Evolutionary conservation across 192 early-diverging fungal genomes (phyloP).

Genomic region (Coemansia sp.): DNA sequence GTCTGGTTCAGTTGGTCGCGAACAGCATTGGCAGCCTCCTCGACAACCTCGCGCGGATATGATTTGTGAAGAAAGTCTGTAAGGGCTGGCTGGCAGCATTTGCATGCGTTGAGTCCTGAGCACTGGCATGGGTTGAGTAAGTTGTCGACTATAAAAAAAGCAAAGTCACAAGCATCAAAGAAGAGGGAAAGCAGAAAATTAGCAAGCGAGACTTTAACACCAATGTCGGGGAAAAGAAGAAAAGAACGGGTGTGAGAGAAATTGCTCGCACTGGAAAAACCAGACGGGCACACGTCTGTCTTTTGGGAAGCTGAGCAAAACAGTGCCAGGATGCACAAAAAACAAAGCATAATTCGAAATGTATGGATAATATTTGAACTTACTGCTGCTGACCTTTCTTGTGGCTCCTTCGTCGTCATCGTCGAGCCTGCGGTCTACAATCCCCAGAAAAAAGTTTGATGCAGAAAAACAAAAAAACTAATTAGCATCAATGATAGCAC

Average conservation of each 20-base stretch:
- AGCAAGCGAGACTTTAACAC: neutral
- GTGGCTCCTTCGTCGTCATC: neutral
- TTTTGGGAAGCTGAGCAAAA: neutral
- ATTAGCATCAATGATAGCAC: neutral
- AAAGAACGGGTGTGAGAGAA: neutral
- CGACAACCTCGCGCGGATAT: constrained; percentile 37
- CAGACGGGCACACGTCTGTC: neutral
- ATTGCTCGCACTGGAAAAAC: too few relatives aligned
- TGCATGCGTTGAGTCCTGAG: constrained; percentile 33
- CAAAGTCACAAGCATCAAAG: neutral
- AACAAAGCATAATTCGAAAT: too few relatives aligned
- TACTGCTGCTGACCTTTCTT: constrained; percentile 16
- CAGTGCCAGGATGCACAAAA: too few relatives aligned
- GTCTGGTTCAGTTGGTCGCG: constrained; percentile 11
- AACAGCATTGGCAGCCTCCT: constrained; percentile 30
- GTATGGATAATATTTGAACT: neutral
- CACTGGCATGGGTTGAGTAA: constrained; percentile 56
- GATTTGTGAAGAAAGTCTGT: constrained; percentile 34
- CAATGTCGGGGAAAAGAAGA: too few relatives aligned
- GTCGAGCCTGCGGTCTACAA: constrained; percentile 2
- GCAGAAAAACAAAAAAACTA: neutral
- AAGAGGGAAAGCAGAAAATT: neutral
- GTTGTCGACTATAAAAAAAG: constrained; percentile 38
- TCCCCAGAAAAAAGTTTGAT: neutral
- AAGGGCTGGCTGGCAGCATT: constrained; percentile 48